Percentiles rank a stretch among this genome's conserved stretches.
These are phyloP conservation scores for Tetracladium maxilliforme DNA, from an alignment of 2,329 filamentous ascomycete species.

Conservation along the genomic window DNA sequence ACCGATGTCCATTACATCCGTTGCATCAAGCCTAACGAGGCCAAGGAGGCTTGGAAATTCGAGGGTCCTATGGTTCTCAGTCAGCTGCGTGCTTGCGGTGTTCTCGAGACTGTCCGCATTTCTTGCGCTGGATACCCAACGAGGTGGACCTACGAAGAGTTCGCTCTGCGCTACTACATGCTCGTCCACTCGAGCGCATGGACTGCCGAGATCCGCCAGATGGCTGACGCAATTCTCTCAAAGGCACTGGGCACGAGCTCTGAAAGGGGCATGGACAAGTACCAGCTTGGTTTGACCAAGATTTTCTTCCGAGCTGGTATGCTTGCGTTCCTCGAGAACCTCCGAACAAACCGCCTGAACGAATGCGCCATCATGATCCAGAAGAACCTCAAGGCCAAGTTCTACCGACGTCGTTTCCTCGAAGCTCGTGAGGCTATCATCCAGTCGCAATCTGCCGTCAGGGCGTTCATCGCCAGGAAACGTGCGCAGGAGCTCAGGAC, in stretches of 20 bases:
- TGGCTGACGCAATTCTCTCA: slow-evolving; percentile 83
- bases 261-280: slow-evolving; percentile 72
- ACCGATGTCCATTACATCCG: slow-evolving; percentile 98
- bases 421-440: slow-evolving; percentile 74
- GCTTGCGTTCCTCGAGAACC: slow-evolving; percentile 93
- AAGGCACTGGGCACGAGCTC: slow-evolving; percentile 73
- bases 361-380: slow-evolving; percentile 95
- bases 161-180: slow-evolving; percentile 97
- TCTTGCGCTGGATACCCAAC: slow-evolving; percentile 96
- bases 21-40: slow-evolving; percentile 98
- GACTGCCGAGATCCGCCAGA: slow-evolving; percentile 85
- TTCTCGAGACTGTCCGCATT: slow-evolving; percentile 94
- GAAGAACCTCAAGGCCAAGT: slow-evolving; percentile 93
- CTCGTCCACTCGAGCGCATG: slow-evolving; percentile 77
- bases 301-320: slow-evolving; percentile 99
- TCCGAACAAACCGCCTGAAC: slow-evolving; percentile 80
- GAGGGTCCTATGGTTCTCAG: slow-evolving; percentile 98
- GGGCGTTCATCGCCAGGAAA: slow-evolving; percentile 66
- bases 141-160: slow-evolving; percentile 97
- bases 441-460: slow-evolving; percentile 60
- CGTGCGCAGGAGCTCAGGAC: slow-evolving; percentile 69
- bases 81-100: slow-evolving; percentile 94
- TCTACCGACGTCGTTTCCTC: slow-evolving; percentile 83
- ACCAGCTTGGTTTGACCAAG: slow-evolving; percentile 93
- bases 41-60: slow-evolving; percentile 93